Conservation (phyloP, 1,139 yeast genomes). For the Blastobotrys elegans region DNA sequence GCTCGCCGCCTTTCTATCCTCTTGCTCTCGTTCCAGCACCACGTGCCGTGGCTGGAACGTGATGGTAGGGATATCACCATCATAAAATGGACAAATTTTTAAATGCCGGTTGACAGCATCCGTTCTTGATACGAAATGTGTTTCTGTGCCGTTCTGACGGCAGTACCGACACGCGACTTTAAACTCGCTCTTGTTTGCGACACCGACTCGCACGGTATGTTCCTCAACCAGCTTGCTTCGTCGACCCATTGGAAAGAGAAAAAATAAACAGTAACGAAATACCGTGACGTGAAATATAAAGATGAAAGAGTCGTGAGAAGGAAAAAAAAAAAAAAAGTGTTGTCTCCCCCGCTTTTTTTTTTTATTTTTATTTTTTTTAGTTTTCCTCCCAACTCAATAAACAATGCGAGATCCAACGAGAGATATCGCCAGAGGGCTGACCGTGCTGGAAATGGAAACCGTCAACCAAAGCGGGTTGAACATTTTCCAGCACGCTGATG, state of each 20-base stretch:
- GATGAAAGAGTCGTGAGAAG: neutral
- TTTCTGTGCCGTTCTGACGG: conserved; percentile 13
- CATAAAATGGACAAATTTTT: conserved; percentile 10
- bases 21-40: neutral
- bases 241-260: conserved; percentile 11
- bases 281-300: conserved; percentile 11
- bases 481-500: conserved; percentile 30
- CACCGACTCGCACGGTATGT: conserved; percentile 15
- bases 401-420: conserved; percentile 28
- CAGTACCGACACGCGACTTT: conserved; percentile 16
- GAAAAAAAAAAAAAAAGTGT: neutral
- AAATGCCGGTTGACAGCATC: conserved; percentile 16
- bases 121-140: conserved; percentile 15
- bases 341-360: neutral
- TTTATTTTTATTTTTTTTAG: neutral
- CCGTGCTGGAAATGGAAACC: conserved; percentile 37
- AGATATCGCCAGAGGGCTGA: conserved; percentile 35
- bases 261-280: neutral
- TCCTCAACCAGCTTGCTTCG: conserved; percentile 15
- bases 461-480: conserved; percentile 27
- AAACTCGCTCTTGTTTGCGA: conserved; percentile 16
- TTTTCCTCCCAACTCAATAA: neutral
- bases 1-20: too few species aligned
- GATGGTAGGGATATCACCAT: conserved; percentile 15
- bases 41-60: conserved; percentile 9